Percentiles rank a stretch among this genome's conserved stretches.
These are phyloP conservation scores for Fusarium irregulare DNA, from an alignment of 2,329 filamentous ascomycete genomes.

Conservation along the genomic window DNA sequence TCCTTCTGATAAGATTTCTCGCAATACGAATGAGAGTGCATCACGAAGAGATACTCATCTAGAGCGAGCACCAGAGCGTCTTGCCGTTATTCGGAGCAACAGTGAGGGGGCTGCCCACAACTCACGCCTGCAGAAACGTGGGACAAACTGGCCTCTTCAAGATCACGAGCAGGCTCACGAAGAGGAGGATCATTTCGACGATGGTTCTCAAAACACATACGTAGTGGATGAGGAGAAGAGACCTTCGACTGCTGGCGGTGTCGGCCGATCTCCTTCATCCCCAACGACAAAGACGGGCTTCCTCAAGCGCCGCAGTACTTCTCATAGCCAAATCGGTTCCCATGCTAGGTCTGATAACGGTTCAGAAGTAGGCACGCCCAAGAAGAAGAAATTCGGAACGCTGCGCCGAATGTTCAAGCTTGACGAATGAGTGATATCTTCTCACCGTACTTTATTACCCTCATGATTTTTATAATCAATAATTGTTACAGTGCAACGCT, in stretches of 20 bases:
- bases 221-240: conserved; percentile 45
- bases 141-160: conserved; percentile 51
- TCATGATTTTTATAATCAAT: background rate
- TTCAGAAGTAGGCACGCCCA: conserved; percentile 40
- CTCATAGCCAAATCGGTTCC: conserved; percentile 46
- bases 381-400: conserved; percentile 75
- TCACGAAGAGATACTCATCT: conserved; percentile 71
- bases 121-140: conserved; percentile 45
- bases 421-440: conserved; percentile 54
- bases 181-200: conserved; percentile 44
- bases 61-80: conserved; percentile 67
- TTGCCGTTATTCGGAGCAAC: conserved; percentile 58
- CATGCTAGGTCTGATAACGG: conserved; percentile 25
- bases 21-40: conserved; percentile 66
- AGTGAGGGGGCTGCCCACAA: conserved; percentile 43
- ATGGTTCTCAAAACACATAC: conserved; percentile 43
- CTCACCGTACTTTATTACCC: background rate
- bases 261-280: conserved; percentile 41
- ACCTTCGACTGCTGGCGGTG: conserved; percentile 51
- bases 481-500: background rate
- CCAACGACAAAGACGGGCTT: conserved; percentile 50
- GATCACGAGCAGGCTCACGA: conserved; percentile 50
- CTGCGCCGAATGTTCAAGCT: conserved; percentile 73
- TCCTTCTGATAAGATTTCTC: conserved; percentile 63
- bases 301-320: conserved; percentile 53